A percentile compares a stretch with the other conserved stretches of the same genome.
Conservation (phyloP, 192 early-diverging fungal genomes). For the Linnemannia schmuckeri region DNA sequence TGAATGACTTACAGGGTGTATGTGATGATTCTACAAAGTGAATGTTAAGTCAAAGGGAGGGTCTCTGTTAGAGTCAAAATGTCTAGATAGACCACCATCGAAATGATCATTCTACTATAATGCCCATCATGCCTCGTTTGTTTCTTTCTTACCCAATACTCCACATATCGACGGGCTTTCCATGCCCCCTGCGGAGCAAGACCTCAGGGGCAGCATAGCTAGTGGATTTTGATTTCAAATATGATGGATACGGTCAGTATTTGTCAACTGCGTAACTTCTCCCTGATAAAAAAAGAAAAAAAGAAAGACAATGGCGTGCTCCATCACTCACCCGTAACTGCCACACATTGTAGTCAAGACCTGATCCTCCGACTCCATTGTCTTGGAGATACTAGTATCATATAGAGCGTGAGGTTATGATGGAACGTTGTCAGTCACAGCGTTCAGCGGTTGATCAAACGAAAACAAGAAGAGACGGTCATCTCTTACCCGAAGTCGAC, state of each 20-base stretch:
- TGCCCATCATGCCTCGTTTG: neutral
- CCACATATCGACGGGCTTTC: constrained; percentile 95
- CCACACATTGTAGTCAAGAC: constrained; percentile 87
- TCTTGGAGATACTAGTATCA: constrained; percentile 71
- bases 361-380: constrained; percentile 71
- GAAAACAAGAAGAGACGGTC: neutral
- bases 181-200: constrained; percentile 84
- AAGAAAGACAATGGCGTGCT: neutral
- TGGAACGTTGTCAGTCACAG: neutral
- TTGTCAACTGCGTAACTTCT: too few species aligned
- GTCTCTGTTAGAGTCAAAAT: neutral
- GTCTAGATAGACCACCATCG: neutral
- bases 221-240: neutral
- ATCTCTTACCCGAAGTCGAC: constrained; percentile 83
- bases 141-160: constrained; percentile 72
- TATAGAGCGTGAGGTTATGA: neutral
- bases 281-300: neutral
- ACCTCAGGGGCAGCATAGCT: constrained; percentile 84
- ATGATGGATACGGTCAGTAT: too few species aligned
- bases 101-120: neutral
- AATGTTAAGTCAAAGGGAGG: neutral
- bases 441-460: neutral
- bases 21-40: constrained; percentile 78
- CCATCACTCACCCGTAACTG: constrained; percentile 81
- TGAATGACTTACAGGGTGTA: constrained; percentile 77